Evolutionary conservation across 164 flowering plant genomes (phyloP), one percentile per base, ranked within the genome.

Genomic region (Vitis riparia): DNA sequence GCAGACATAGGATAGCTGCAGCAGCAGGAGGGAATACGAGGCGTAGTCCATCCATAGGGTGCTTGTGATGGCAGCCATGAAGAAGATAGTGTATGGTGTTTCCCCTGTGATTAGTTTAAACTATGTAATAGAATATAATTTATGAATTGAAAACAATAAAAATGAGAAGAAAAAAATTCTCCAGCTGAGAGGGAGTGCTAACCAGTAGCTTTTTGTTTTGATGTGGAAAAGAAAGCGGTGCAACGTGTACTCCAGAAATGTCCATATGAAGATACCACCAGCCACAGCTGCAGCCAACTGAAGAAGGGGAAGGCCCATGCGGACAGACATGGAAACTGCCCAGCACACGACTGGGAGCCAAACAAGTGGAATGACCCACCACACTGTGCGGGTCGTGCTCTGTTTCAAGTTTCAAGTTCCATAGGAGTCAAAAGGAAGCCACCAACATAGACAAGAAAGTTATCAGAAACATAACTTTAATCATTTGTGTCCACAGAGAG

Each of bases 51-150:
- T 94, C 99, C 95, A 89, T 91, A 12, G 99, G 99, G 71, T 94
- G 99, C 83, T 94, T 94, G 72, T 95, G 99, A 70, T 95, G 99
- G 81, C 94, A 93, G 62, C 99, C 99, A 80, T 93, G 99, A 68
- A 95, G 83, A 84, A 93, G 96, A 82, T 91, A 95, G 80, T 95
- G 99, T 12, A 81, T 9, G 19, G 99, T 95, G 75, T 92, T 93
- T 73, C 86, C 27, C 27, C 27, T 23, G 27, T 23, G 1, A 23
- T 23, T 23, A 23, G 1, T 23, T 23, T 23, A 23, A 23, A 23
- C 27, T 23, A 23, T 23, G 27, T 23, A 23, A 23, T 32, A 32
- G 7, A 32, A 32, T 32, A 32, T 32, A 32, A 32, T 32, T 32
- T 32, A 32, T 32, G 44, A 32, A 32, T 32, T 32, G 44, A 32